Percentiles rank a stretch among this genome's conserved stretches.
phyloP scores from a whole-genome alignment of 2,329 filamentous ascomycete genomes.

The Fusarium burgessii region DNA sequence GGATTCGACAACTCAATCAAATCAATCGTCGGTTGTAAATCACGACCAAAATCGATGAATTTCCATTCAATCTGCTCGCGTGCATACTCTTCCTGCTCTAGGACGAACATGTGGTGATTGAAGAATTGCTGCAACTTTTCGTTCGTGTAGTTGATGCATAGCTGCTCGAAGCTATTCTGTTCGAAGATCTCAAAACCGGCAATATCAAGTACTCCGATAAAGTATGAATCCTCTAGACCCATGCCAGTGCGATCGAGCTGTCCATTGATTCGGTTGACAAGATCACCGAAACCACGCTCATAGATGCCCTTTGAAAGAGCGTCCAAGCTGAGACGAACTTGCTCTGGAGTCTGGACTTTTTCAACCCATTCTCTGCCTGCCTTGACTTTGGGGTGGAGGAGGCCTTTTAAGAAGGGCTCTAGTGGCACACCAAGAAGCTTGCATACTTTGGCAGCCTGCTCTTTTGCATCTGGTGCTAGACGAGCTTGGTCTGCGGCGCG shows the following conservation, averaged over 20 bases:
- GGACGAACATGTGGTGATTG: slow-evolving; percentile 99
- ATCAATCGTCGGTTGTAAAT: slow-evolving; percentile 97
- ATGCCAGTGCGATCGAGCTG: slow-evolving; percentile 90
- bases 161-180: slow-evolving; percentile 96
- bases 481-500: slow-evolving; percentile 91
- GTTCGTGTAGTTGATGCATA: slow-evolving; percentile 99
- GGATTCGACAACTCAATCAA: slow-evolving; percentile 96
- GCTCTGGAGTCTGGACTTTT: slow-evolving; percentile 97
- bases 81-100: slow-evolving; percentile 98
- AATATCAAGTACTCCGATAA: slow-evolving; percentile 98
- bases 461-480: slow-evolving; percentile 78
- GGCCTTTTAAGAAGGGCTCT: slow-evolving; percentile 87
- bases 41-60: slow-evolving; percentile 98
- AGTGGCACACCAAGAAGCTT: slow-evolving; percentile 84
- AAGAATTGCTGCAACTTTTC: slow-evolving; percentile 99
- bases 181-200: slow-evolving; percentile 99
- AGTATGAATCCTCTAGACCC: slow-evolving; percentile 88
- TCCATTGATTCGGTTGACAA: slow-evolving; percentile 90
- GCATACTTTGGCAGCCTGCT: slow-evolving; percentile 83
- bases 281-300: slow-evolving; percentile 92
- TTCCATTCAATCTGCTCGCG: slow-evolving; percentile 99
- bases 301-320: slow-evolving; percentile 97
- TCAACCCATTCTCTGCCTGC: slow-evolving; percentile 98
- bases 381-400: slow-evolving; percentile 94
- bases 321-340: slow-evolving; percentile 90